phyloP scores from a whole-genome alignment of 2,329 filamentous ascomycete species.

The Samsoniella hepiali region DNA sequence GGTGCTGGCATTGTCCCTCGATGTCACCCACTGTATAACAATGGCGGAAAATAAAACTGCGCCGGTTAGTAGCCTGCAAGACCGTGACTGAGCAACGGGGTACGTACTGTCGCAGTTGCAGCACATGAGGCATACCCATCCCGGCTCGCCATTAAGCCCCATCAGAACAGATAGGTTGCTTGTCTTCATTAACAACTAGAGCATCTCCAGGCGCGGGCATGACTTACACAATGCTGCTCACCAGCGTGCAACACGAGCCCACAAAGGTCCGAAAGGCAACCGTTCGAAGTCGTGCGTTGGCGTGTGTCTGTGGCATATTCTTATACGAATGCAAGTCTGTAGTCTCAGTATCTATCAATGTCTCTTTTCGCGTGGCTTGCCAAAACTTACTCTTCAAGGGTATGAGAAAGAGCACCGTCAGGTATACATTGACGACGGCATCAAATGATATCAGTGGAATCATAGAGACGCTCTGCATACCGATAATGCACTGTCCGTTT shows the following conservation, averaged over 20 bases:
- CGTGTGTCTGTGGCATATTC: conserved; percentile 39
- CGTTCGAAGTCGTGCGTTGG: conserved; percentile 44
- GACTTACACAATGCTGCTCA: conserved; percentile 55
- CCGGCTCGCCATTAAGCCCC: conserved; percentile 57
- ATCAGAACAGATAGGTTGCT: conserved; percentile 60
- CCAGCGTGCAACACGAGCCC: conserved; percentile 54
- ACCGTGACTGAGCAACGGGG: background rate
- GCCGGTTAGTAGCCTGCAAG: background rate
- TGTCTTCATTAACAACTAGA: background rate
- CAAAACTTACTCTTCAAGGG: conserved; percentile 48
- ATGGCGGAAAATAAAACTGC: conserved; percentile 58
- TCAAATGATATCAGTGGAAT: conserved; percentile 61
- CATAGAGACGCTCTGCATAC: conserved; percentile 56
- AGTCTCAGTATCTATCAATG: background rate
- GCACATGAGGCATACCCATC: conserved; percentile 63
- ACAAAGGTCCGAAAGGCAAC: conserved; percentile 58
- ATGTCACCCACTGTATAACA: conserved; percentile 61
- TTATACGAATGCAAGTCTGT: conserved; percentile 55
- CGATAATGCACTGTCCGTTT: conserved; percentile 57
- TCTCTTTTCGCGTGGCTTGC: background rate
- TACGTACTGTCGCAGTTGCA: conserved; percentile 60
- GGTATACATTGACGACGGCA: conserved; percentile 58
- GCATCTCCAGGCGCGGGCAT: background rate
- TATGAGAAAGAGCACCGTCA: conserved; percentile 61
- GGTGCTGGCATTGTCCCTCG: conserved; percentile 41